Conservation (phyloP, 805 yeast species). For the Nakazawaea holstii region DNA sequence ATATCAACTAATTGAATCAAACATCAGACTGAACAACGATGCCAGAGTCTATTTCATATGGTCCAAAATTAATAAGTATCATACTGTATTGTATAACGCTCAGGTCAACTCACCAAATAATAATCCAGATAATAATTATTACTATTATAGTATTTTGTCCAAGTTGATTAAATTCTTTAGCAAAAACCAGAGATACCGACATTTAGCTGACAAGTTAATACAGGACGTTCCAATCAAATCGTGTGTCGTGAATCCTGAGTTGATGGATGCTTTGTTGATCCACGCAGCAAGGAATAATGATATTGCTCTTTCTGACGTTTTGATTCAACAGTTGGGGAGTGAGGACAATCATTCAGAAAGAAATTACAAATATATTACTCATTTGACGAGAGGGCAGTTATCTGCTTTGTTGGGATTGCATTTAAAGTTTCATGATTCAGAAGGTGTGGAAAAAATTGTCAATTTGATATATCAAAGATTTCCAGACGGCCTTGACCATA, state of each 20-base stretch:
- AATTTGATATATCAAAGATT: constrained; percentile 19
- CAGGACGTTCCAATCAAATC: constrained; percentile 27
- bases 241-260: constrained; percentile 24
- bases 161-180: constrained; percentile 23
- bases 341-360: constrained; percentile 4
- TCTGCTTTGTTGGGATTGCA: constrained; percentile 24
- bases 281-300: constrained; percentile 24
- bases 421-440: constrained; percentile 20
- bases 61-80: constrained; percentile 24
- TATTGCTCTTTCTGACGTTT: constrained; percentile 19
- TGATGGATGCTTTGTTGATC: constrained; percentile 25
- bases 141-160: constrained; percentile 17
- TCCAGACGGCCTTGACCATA: constrained; percentile 19
- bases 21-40: constrained; percentile 20
- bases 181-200: constrained; percentile 22
- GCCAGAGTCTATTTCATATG: constrained; percentile 22
- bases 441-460: constrained; percentile 24
- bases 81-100: constrained; percentile 21
- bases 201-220: constrained; percentile 20
- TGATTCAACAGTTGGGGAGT: constrained; percentile 12
- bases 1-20: constrained; percentile 21
- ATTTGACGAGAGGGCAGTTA: constrained; percentile 20
- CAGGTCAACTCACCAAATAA: constrained; percentile 20
- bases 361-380: constrained; percentile 17
- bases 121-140: constrained; percentile 22